These are phyloP conservation scores for Skeletonema grethae DNA, from an alignment of 108 stramenopile species.

Conservation along the genomic window DNA sequence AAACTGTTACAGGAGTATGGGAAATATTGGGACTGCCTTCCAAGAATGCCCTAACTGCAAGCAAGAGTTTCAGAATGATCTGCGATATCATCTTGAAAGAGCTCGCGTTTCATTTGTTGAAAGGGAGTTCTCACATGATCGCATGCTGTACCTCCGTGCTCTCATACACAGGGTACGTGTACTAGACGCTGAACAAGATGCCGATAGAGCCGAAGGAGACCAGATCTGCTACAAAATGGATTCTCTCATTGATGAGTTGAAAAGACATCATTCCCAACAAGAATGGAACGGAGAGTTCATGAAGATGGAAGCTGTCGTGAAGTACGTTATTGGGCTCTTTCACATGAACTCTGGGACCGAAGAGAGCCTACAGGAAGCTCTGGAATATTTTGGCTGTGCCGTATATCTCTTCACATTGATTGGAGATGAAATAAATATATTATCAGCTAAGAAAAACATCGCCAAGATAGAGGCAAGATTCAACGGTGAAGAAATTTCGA, in stretches of 20 bases:
- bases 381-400: slow-evolving; percentile 4
- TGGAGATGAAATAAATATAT: background rate
- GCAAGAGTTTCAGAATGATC: background rate
- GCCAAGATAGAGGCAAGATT: background rate
- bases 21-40: background rate
- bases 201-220: background rate
- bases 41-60: slow-evolving; percentile 1
- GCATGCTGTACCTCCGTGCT: background rate
- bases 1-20: background rate
- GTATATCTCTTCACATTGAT: background rate
- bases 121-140: background rate
- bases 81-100: background rate
- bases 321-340: background rate
- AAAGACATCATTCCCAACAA: background rate
- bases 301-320: background rate
- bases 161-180: background rate
- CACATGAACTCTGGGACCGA: background rate
- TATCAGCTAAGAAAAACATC: background rate
- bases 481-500: background rate
- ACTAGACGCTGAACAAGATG: background rate
- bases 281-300: background rate
- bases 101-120: background rate
- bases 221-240: background rate
- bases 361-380: background rate
- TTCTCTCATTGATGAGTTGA: slow-evolving; percentile 2